Evolutionary conservation across 1,284 basidiomycete genomes (phyloP).

Genomic region (Neotropicomus parvogracilis): DNA sequence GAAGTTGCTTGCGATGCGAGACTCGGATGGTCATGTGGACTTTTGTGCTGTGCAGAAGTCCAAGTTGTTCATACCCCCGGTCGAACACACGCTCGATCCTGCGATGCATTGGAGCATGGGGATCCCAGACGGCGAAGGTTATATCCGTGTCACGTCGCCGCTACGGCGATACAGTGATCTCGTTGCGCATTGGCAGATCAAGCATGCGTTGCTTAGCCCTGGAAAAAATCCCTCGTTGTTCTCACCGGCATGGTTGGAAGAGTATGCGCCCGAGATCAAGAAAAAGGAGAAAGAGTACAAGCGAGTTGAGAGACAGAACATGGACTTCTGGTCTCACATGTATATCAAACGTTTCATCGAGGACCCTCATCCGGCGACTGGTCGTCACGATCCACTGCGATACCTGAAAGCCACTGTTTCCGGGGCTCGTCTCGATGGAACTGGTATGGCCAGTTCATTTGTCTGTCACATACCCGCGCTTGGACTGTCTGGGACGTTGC

Average conservation of each 20-base stretch:
- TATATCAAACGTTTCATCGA: conserved; percentile 35
- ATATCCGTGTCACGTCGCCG: conserved; percentile 85
- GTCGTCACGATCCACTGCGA: conserved; percentile 25
- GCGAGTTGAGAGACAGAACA: conserved; percentile 25
- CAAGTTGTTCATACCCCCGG: conserved; percentile 36
- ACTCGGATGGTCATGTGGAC: conserved; percentile 42
- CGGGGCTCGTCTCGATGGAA: conserved; percentile 14
- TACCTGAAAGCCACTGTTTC: conserved; percentile 26
- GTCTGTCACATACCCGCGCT: conserved; percentile 28
- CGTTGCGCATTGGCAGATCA: conserved; percentile 92
- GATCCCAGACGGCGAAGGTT: conserved; percentile 66
- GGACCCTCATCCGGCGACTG: conserved; percentile 18
- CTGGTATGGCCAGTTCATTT: conserved; percentile 10
- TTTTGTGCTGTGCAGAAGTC: conserved; percentile 33
- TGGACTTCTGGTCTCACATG: conserved; percentile 47
- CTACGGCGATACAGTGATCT: conserved; percentile 85
- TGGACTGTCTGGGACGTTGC: conserved; percentile 23
- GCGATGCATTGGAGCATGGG: conserved; percentile 72
- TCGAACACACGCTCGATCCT: conserved; percentile 50
- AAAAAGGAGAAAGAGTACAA: conserved; percentile 30
- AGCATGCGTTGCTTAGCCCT: conserved; percentile 60
- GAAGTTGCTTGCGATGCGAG: conserved; percentile 41
- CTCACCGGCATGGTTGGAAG: conserved; percentile 40
- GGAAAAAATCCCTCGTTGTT: conserved; percentile 39
- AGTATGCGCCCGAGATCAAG: conserved; percentile 34